Evolutionary conservation across 2,329 filamentous ascomycete genomes (phyloP).

Genomic region (Colletotrichum aenigma): DNA sequence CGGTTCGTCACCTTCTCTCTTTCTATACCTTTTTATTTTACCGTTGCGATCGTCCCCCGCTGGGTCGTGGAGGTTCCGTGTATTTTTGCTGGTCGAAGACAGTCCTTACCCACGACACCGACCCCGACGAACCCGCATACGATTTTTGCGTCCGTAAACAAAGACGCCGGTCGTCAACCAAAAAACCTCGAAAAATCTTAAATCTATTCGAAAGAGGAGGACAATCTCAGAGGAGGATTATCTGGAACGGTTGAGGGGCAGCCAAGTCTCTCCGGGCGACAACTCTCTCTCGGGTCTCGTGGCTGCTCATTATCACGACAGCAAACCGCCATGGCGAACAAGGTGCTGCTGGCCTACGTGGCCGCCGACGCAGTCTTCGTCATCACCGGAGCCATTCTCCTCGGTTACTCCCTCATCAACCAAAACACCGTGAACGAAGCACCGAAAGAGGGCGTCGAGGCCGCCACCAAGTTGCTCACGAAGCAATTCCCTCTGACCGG

Average conservation of each 20-base stretch:
- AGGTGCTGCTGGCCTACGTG: slow-evolving; percentile 55
- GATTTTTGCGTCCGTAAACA: neutral
- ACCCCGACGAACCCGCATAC: neutral
- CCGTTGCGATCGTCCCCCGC: slow-evolving; percentile 11
- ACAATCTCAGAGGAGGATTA: neutral
- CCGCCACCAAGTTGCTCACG: slow-evolving; percentile 57
- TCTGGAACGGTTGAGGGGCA: slow-evolving; percentile 13
- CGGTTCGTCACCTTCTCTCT: slow-evolving; percentile 8
- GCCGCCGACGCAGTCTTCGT: slow-evolving; percentile 56
- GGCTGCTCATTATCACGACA: slow-evolving; percentile 24
- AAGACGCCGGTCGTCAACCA: slow-evolving; percentile 43
- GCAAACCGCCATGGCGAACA: slow-evolving; percentile 53
- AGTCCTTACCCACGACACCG: slow-evolving; percentile 18
- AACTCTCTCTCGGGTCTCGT: slow-evolving; percentile 17
- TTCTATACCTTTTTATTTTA: neutral
- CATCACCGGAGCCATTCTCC: slow-evolving; percentile 55
- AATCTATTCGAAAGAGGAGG: neutral
- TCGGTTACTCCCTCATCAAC: slow-evolving; percentile 60
- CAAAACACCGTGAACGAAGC: slow-evolving; percentile 47
- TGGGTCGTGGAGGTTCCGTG: slow-evolving; percentile 17
- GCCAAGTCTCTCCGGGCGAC: slow-evolving; percentile 23
- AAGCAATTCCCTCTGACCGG: slow-evolving; percentile 56
- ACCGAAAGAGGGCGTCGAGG: slow-evolving; percentile 50
- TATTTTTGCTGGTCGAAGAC: slow-evolving; percentile 21
- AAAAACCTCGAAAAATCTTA: neutral